phyloP scores from a whole-genome alignment of 2,329 filamentous ascomycete genomes.

The Peltaster fructicola region DNA sequence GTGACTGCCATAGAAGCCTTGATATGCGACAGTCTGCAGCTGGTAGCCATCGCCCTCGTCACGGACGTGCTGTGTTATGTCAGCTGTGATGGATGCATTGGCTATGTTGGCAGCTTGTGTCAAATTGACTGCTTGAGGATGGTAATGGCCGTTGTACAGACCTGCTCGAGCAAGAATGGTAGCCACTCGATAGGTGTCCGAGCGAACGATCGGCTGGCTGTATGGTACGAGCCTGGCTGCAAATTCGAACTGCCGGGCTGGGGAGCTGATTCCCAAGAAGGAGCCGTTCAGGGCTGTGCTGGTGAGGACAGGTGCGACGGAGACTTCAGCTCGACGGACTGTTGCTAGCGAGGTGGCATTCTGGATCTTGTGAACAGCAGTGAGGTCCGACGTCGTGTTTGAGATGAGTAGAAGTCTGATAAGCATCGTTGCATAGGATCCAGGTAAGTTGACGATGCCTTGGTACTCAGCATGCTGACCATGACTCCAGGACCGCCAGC shows the following conservation, averaged over 20 bases:
- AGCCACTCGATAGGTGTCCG: slow-evolving; percentile 4
- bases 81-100: slow-evolving; percentile 3
- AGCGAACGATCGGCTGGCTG: slow-evolving; percentile 4
- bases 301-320: slow-evolving; percentile 2
- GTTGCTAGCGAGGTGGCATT: slow-evolving; percentile 2
- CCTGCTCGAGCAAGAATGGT: slow-evolving; percentile 4
- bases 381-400: slow-evolving; percentile 3
- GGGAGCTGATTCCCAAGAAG: slow-evolving; percentile 3
- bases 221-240: slow-evolving; percentile 4
- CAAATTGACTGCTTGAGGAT: slow-evolving; percentile 4
- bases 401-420: slow-evolving; percentile 6
- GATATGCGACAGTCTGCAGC: slow-evolving; percentile 1
- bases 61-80: slow-evolving; percentile 1
- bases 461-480: slow-evolving; percentile 1
- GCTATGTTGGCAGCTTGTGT: slow-evolving; percentile 1
- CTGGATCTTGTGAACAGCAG: slow-evolving; percentile 4
- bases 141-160: slow-evolving; percentile 3
- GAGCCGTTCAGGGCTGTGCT: slow-evolving; percentile 3
- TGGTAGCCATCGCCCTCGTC: slow-evolving; percentile 6
- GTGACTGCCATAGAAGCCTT: slow-evolving; percentile 5
- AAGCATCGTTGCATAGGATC: slow-evolving; percentile 5
- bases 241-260: slow-evolving; percentile 4
- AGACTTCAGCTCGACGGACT: neutral
- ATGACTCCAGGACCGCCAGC: too few relatives aligned
- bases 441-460: slow-evolving; percentile 5